Percentiles rank a stretch among this genome's conserved stretches.
phyloP scores from a whole-genome alignment of 1,139 yeast species.

The Scheffersomyces illinoinensis region DNA sequence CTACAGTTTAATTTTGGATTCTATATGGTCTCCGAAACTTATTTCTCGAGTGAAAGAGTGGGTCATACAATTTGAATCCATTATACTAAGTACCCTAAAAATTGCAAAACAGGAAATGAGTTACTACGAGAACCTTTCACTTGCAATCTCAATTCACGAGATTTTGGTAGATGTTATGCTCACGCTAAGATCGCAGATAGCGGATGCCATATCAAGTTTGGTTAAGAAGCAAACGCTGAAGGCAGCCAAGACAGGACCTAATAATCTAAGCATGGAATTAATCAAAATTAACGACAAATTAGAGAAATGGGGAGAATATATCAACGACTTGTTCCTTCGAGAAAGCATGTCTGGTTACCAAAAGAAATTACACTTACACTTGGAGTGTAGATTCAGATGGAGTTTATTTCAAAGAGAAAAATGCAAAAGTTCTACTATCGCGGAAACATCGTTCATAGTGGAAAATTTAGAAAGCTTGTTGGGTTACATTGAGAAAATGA shows the following conservation, averaged over 20 bases:
- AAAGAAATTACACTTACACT: background rate
- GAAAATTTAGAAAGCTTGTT: slow-evolving; percentile 24
- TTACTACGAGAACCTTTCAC: slow-evolving; percentile 7
- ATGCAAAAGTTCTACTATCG: slow-evolving; percentile 31
- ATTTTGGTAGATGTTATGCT: slow-evolving; percentile 53
- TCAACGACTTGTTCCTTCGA: slow-evolving; percentile 14
- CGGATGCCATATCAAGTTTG: slow-evolving; percentile 14
- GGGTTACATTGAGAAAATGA: slow-evolving; percentile 6
- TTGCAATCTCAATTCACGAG: slow-evolving; percentile 49
- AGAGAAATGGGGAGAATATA: slow-evolving; percentile 34
- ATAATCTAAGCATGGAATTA: slow-evolving; percentile 36
- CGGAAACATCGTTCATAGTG: slow-evolving; percentile 29
- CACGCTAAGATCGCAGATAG: slow-evolving; percentile 28
- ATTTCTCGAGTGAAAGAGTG: slow-evolving; percentile 29
- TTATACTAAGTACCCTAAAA: slow-evolving; percentile 12
- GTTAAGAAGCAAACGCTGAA: slow-evolving; percentile 21
- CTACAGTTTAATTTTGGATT: slow-evolving; percentile 21
- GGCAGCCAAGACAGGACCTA: slow-evolving; percentile 24
- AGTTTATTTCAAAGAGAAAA: slow-evolving; percentile 31
- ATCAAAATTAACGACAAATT: slow-evolving; percentile 38
- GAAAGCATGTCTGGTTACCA: slow-evolving; percentile 5
- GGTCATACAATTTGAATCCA: slow-evolving; percentile 34
- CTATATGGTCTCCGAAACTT: slow-evolving; percentile 28
- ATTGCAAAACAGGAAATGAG: background rate
- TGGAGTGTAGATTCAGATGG: slow-evolving; percentile 34